Base-by-base conservation (phyloP, 345 rosid genomes). In the Euphorbia tirucalli region DNA sequence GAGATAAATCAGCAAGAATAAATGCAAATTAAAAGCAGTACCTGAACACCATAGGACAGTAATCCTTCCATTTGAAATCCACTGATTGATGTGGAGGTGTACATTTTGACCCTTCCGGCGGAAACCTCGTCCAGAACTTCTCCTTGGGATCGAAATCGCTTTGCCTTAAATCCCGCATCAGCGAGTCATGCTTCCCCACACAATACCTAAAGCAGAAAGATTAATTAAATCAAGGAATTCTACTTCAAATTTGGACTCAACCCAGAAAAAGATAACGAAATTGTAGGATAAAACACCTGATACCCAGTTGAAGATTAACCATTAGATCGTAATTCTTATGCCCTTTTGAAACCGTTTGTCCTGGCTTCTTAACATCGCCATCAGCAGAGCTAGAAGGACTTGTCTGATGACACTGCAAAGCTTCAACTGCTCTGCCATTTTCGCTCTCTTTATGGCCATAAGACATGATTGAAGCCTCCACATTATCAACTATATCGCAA, bases 401-500 rank as follows among this genome's bases (percentile, higher is more conserved):
- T 25, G 63, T 71, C 24, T n/a, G n/a, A n/a, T 35, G 54, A 19
- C 44, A 61, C 27, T 43, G 44, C 43, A 56, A 37, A 16, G 66
- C 25, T 8, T 70, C 66, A 3, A 39, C 27, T 58, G 21, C 76
- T 19, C 68, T 44, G 11, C 22, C 68, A 60, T 60, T 62, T 4
- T 49, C 19, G 43, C 55, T 43, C 41, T 56, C 77, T 8, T 64
- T 64, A 69, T 64, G 35, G 41, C 60, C 58, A 66, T 81, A 89
- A 28, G 89, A 77, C 85, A 87, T 64, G 14, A 63, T 79, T 0
- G 92, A 85, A 16, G 97, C 94, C 75, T 83, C 86, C 70, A 87
- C 87, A 84, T 87, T 90, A 71, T 92, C 93, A 64, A 95, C 82
- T 14, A 96, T 91, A 65, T 96, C 99, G 69, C 99, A 96, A 18